A percentile compares a stretch with the other conserved stretches of the same genome.
Conservation (phyloP, 2,329 filamentous ascomycete species). For the Cladophialophora bantiana region DNA sequence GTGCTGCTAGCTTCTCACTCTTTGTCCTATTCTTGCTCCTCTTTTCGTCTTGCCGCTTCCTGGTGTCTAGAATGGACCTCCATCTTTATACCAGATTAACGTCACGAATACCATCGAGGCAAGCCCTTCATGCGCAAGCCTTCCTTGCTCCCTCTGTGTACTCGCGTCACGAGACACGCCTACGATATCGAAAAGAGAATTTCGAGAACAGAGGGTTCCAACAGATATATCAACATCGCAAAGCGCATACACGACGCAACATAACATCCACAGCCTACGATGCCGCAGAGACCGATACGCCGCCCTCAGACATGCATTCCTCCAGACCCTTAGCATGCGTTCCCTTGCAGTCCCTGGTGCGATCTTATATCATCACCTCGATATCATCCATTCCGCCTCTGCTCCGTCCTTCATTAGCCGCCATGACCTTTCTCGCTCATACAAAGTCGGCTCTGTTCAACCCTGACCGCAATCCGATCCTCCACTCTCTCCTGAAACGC, state of each 20-base stretch:
- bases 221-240: constrained; percentile 25
- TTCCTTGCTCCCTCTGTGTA: constrained; percentile 6
- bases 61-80: constrained; percentile 22
- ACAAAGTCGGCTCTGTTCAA: constrained; percentile 71
- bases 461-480: constrained; percentile 75
- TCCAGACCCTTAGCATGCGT: constrained; percentile 38
- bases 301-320: constrained; percentile 17
- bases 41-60: constrained; percentile 4
- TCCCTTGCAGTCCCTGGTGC: constrained; percentile 35
- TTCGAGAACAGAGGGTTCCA: not conserved
- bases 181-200: not conserved
- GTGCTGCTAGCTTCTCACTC: not conserved
- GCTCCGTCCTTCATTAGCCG: constrained; percentile 70
- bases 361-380: constrained; percentile 40
- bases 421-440: constrained; percentile 74
- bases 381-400: constrained; percentile 55
- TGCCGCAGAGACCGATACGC: constrained; percentile 3
- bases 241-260: constrained; percentile 34
- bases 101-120: constrained; percentile 12
- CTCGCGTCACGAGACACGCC: not conserved
- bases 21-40: not conserved
- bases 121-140: constrained; percentile 10
- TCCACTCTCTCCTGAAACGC: constrained; percentile 74
- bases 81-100: constrained; percentile 8
- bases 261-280: constrained; percentile 33